Conservation (phyloP, 169 alveolate genomes). For the Eimeria maxima region DNA sequence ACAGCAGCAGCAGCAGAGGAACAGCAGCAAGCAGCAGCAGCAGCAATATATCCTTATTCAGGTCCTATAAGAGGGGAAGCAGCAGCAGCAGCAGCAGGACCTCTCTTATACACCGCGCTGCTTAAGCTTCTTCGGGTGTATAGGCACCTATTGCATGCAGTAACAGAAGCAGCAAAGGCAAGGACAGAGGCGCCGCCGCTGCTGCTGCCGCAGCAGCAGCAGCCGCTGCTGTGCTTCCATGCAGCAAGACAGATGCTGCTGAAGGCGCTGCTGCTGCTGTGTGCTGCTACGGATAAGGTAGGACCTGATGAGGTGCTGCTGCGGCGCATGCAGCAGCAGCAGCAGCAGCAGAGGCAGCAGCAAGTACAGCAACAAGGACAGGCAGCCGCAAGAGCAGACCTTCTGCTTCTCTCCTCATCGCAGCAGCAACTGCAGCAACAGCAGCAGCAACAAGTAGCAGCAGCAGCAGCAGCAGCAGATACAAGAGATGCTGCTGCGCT, state of each 20-base stretch:
- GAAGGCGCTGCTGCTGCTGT: slow-evolving; percentile 71
- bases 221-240: slow-evolving; percentile 38
- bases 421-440: slow-evolving; percentile 45
- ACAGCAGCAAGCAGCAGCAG: slow-evolving; percentile 42
- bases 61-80: background rate
- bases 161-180: background rate
- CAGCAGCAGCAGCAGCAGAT: background rate
- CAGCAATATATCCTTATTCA: background rate
- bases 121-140: slow-evolving; percentile 75
- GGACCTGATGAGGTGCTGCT: slow-evolving; percentile 38
- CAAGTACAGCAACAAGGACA: background rate
- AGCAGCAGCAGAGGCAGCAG: slow-evolving; percentile 47
- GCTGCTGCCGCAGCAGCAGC: slow-evolving; percentile 75
- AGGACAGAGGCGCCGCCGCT: slow-evolving; percentile 16
- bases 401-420: background rate
- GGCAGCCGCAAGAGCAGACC: background rate
- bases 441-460: background rate
- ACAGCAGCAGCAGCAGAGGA: slow-evolving; percentile 63
- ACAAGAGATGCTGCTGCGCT: background rate
- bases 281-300: slow-evolving; percentile 14
- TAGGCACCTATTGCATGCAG: slow-evolving; percentile 69
- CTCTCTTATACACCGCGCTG: background rate
- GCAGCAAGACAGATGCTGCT: slow-evolving; percentile 58
- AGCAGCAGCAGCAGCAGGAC: background rate
- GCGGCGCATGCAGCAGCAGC: slow-evolving; percentile 71